Evolutionary conservation across 129 eudicot species (phyloP).

Genomic region (Silybum marianum): DNA sequence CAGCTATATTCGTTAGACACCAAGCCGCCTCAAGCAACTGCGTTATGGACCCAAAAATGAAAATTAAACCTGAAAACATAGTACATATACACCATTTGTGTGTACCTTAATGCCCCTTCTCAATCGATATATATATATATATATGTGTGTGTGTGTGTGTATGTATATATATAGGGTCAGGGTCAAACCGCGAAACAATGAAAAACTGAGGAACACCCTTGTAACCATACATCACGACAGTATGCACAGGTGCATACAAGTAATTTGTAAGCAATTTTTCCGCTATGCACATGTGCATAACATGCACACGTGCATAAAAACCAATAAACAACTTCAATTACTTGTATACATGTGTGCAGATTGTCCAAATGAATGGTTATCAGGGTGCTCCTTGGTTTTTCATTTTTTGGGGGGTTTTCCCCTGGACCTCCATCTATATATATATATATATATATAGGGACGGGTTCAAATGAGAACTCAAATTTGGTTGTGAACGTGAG

Average conservation of each 20-base stretch:
- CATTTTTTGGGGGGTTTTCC: not conserved
- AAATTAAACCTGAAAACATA: slow-evolving; percentile 11
- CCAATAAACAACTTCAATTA: too few species aligned
- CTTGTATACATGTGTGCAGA: not conserved
- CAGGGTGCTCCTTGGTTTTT: not conserved
- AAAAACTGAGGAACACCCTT: too few species aligned
- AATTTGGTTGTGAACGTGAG: too few species aligned
- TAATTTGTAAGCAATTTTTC: too few species aligned
- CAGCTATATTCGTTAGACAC: slow-evolving; percentile 96
- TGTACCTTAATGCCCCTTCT: not conserved
- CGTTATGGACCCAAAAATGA: slow-evolving; percentile 10
- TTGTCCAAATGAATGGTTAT: not conserved
- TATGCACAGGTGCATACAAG: too few species aligned
- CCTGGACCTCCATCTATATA: not conserved
- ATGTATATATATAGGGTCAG: too few species aligned
- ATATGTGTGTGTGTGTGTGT: too few species aligned
- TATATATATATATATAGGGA: not conserved
- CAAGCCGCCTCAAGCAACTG: slow-evolving; percentile 99
- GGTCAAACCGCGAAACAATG: too few species aligned
- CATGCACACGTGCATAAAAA: too few species aligned
- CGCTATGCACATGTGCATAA: not conserved
- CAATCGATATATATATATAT: not conserved
- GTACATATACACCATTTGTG: not conserved
- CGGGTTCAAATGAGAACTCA: too few species aligned
- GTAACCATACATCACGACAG: too few species aligned